phyloP scores from a whole-genome alignment of 441 rosid species.

The Brassica hybrid region DNA sequence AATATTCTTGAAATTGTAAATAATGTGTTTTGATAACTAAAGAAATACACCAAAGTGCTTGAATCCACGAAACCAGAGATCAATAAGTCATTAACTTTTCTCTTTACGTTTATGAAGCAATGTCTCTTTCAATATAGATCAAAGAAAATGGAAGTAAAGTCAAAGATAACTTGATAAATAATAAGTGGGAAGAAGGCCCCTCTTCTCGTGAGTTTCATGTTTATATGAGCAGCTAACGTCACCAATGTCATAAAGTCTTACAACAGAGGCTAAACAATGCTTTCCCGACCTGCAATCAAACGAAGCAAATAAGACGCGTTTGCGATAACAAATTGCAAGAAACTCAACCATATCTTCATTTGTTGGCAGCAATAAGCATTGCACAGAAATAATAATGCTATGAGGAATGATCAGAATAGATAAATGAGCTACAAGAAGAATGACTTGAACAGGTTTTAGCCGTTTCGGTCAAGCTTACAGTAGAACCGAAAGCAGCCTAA shows the following conservation, averaged over 20 bases:
- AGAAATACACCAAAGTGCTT: neutral
- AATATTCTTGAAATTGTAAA: neutral
- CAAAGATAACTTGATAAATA: constrained; percentile 7
- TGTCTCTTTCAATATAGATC: constrained; percentile 16
- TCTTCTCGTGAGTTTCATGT: constrained; percentile 20
- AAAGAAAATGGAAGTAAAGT: neutral
- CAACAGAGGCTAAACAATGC: constrained; percentile 5
- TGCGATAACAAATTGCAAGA: neutral
- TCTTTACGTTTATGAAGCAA: constrained; percentile 13
- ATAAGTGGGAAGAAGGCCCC: constrained; percentile 23
- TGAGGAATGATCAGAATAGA: neutral
- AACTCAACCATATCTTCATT: neutral
- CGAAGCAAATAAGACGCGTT: constrained; percentile 2
- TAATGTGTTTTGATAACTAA: neutral
- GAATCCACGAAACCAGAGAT: constrained; percentile 5
- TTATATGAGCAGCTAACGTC: constrained; percentile 22
- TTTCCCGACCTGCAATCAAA: constrained; percentile 17
- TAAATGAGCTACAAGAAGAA: constrained; percentile 10
- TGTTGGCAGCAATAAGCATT: neutral
- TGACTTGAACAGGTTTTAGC: neutral
- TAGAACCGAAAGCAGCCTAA: neutral
- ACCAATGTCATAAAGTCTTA: constrained; percentile 19
- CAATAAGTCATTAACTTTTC: neutral
- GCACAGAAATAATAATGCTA: neutral
- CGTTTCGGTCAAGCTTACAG: neutral